Base-by-base conservation (phyloP, 805 yeast genomes). In the Metschnikowia kunwiensis region DNA sequence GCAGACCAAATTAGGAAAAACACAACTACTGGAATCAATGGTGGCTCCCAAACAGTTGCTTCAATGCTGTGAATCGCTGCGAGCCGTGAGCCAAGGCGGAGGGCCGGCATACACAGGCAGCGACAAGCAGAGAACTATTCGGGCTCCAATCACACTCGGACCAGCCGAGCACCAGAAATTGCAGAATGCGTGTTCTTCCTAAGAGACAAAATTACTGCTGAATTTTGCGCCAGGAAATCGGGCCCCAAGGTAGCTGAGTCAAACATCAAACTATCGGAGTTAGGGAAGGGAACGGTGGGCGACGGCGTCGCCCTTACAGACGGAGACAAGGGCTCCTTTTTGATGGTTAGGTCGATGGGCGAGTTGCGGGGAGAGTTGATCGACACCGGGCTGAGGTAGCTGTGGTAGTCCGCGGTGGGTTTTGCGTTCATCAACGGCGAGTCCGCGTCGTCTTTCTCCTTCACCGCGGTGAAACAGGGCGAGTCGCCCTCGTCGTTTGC, bases 201-300 rank as follows among this genome's bases (percentile, higher is more conserved):
- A 40, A 48, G 48, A 40, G 43, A 56, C 68, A 62, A 63, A 66
- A 65, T 65, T 60, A 53, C 71, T 66, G 60, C 72, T 57, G 72
- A 65, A 65, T 65, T 64, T 63, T 66, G 71, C 70, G 58, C 70
- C 67, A 65, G 50, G 38, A 43, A 50, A 55, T 61, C 68, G 50
- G 44, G 43, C 38, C 51, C 46, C 44, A 43, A 43, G 25, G 47
- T 34, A 47, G 51, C 43, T 43, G 49, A 38, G 12, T 32, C 30
- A 32, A 38, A 42, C 40, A 36, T 36, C 24, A 36, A 36, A 13
- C 34, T 30, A 13, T 36, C 40, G 27, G 40, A 32, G 17, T 27
- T 32, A 27, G 40, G 26, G 19, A 33, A 31, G 29, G 31, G 19
- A n/a, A 17, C 23, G 19, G 16, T n/a, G 24, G 35, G 34, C 27